A percentile compares a stretch with the other conserved stretches of the same genome.
These are phyloP conservation scores for Ciborinia camelliae DNA, from an alignment of 2,329 filamentous ascomycete genomes.

Conservation along the genomic window DNA sequence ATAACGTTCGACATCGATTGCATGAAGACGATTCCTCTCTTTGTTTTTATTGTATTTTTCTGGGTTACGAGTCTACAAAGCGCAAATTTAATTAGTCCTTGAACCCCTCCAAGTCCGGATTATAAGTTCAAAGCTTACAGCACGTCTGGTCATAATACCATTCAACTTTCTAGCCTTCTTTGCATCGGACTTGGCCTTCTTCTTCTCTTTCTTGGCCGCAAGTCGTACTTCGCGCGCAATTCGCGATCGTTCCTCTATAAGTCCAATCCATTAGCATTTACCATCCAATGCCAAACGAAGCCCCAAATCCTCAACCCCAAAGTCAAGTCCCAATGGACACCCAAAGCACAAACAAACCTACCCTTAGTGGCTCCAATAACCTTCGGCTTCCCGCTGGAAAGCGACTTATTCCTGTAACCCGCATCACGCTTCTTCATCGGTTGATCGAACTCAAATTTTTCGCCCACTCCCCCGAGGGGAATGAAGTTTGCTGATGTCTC, in stretches of 20 bases:
- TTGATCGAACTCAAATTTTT: conserved; percentile 10
- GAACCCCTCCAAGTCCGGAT: neutral
- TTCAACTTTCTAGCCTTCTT: conserved; percentile 32
- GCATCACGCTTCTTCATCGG: conserved; percentile 7
- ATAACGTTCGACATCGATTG: conserved; percentile 36
- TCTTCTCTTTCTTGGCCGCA: conserved; percentile 31
- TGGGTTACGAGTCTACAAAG: conserved; percentile 34
- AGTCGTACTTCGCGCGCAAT: conserved; percentile 28
- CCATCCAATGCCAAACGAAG: neutral
- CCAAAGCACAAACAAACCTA: neutral
- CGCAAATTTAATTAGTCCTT: conserved; percentile 5
- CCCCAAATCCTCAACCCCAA: neutral
- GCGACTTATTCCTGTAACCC: conserved; percentile 8
- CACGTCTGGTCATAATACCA: conserved; percentile 28
- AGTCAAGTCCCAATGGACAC: neutral
- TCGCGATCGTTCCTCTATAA: conserved; percentile 29
- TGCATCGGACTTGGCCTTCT: conserved; percentile 32
- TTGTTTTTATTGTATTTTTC: conserved; percentile 39
- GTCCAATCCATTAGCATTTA: neutral
- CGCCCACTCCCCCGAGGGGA: conserved; percentile 14
- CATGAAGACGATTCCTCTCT: conserved; percentile 36
- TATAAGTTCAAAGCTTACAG: conserved; percentile 20
- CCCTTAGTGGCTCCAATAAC: conserved; percentile 21
- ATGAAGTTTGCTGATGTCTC: conserved; percentile 23
- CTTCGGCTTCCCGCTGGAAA: conserved; percentile 4